Evolutionary conservation across 805 yeast genomes (phyloP), one percentile per base, ranked within the genome.

Genomic region (Ogataea ramenticola): DNA sequence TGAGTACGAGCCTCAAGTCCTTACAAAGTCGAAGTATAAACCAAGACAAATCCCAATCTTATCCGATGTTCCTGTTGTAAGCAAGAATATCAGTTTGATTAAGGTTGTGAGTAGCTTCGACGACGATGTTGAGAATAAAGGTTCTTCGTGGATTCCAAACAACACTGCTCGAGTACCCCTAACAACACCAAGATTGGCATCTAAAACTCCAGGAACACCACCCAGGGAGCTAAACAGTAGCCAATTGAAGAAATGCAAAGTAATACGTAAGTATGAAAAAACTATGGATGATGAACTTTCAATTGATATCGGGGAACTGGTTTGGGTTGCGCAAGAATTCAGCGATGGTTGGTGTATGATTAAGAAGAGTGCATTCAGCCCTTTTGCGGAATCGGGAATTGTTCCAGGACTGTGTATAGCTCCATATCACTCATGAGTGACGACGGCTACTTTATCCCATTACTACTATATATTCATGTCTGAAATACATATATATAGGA

Each of bases 341-440:
- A 44, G 41, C 17, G 52, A 49, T 27, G 49, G 48, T 7, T 49
- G 52, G 52, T 45, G 50, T 30, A 19, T 37, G 22, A 34, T 43
- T 3, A 40, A 43, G 9, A 42, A 36, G 22, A 38, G 43, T 8
- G 42, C 27, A 27, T 17, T 20, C 8, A 22, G 40, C 21, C 16
- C 16, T 5, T 22, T 12, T 22, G 39, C 32, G 20, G 33, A 16
- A 2, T 29, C 37, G 9, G 51, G 51, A 2, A 24, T 48, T 22
- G 46, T 48, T 17, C 51, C 51, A 15, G 14, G 3, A 11, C 10
- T 34, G 12, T 34, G 37, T 20, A 15, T 34, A 3, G 26, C n/a
- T n/a, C n/a, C n/a, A n/a, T n/a, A n/a, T n/a, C n/a, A n/a, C n/a
- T n/a, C n/a, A n/a, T n/a, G n/a, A n/a, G n/a, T n/a, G n/a, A n/a